Base-by-base conservation (phyloP, 129 eudicot species). In the Chrysanthemum lavandulifolium region DNA sequence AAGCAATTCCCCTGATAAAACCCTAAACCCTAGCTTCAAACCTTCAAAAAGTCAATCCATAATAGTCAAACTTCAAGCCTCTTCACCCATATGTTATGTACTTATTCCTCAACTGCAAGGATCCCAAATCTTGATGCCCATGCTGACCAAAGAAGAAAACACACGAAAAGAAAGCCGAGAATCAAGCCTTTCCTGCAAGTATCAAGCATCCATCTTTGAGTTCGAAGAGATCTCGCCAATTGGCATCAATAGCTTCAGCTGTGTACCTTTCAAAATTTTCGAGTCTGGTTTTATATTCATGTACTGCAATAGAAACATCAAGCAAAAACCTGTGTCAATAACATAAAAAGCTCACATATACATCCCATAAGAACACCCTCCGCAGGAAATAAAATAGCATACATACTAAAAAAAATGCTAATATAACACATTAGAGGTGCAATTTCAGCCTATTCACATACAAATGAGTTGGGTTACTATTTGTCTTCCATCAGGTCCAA, bases 131-230 rank as follows among this genome's bases (percentile, higher is more conserved):
- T 72, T 69, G 73, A 77, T 43, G 71, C 71, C 69, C 23, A 58
- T 66, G 67, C 54, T 67, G 67, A 50, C 55, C 67, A 79, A 33
- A 48, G 51, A 83, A 49, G 49, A 65, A 84, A 81, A 48, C 54
- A 72, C 69, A 16, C 58, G 72, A 54, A 72, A 58, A 33, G 71
- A 65, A 59, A 60, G 36, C 71, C 62, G 7, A 54, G 62, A 74
- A 43, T 45, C 64, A 76, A 40, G 58, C 76, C 76, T 54, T 27
- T 27, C 61, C 62, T 51, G 10, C 69, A 52, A 51, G 58, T 84
- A n/a, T 73, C 84, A 86, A 75, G 88, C 76, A 43, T 89, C 92
- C 80, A 77, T 50, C 77, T 84, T 84, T 25, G 89, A 68, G 65
- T 80, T 86, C 9, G 90, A 84, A 52, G 84, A 81, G 53, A 76